Evolutionary conservation across 768 basidiomycete genomes (phyloP).

Genomic region (Tricholoma flavovirens): DNA sequence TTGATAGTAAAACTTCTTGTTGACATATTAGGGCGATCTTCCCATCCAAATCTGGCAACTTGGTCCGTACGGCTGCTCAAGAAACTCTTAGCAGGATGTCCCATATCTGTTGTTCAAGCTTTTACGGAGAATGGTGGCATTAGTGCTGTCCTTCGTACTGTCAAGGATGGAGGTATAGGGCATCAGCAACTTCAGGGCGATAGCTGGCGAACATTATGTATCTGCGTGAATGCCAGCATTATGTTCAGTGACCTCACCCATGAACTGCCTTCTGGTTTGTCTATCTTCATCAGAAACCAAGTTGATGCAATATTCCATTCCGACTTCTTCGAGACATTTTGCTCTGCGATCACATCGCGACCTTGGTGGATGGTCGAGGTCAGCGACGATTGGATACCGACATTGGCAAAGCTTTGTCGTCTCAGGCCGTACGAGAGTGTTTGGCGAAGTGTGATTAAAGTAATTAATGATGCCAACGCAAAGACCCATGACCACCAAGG

Average conservation of each 20-base stretch:
- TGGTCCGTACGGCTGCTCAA: slow-evolving; percentile 32
- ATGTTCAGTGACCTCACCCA: slow-evolving; percentile 9
- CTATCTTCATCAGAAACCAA: slow-evolving; percentile 10
- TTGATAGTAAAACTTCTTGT: slow-evolving; percentile 26
- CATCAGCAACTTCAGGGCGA: slow-evolving; percentile 34
- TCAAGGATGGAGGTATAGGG: slow-evolving; percentile 28
- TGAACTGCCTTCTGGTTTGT: background rate
- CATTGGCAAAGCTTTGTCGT: slow-evolving; percentile 28
- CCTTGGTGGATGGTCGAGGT: slow-evolving; percentile 36
- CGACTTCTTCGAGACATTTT: slow-evolving; percentile 33
- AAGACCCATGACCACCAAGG: slow-evolving; percentile 18
- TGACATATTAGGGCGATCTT: slow-evolving; percentile 23
- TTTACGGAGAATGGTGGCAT: slow-evolving; percentile 31
- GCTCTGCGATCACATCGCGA: slow-evolving; percentile 22
- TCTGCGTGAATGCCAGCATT: slow-evolving; percentile 28
- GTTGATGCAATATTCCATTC: slow-evolving; percentile 30
- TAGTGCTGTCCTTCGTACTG: slow-evolving; percentile 27
- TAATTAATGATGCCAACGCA: slow-evolving; percentile 17
- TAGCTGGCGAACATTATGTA: slow-evolving; percentile 32
- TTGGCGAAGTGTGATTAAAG: slow-evolving; percentile 27
- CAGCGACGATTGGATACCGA: slow-evolving; percentile 30
- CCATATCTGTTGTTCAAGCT: slow-evolving; percentile 20
- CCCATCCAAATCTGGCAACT: slow-evolving; percentile 26
- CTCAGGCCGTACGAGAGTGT: slow-evolving; percentile 25
- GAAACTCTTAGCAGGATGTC: slow-evolving; percentile 22